These are phyloP conservation scores for Leishmania tropica DNA, from an alignment of 208 protist genomes.

Conservation along the genomic window DNA sequence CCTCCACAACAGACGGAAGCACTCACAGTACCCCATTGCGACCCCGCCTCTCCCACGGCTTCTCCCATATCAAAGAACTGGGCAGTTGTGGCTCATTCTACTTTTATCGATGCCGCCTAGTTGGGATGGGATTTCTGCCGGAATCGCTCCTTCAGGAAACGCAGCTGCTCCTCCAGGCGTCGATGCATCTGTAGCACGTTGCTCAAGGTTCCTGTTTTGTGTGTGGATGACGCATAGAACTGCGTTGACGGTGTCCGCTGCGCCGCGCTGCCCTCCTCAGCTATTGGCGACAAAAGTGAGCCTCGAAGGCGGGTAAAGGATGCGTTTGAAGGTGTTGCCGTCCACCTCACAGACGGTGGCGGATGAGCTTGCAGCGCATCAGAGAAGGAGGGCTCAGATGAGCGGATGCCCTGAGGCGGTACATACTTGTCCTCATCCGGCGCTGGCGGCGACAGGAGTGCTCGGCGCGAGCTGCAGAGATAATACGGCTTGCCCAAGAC, in stretches of 20 bases:
- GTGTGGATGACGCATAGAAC: background rate
- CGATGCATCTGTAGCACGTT: conserved; percentile 23
- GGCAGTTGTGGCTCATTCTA: no score
- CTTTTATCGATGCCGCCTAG: background rate
- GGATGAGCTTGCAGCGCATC: background rate
- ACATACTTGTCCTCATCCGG: background rate
- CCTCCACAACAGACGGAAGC: background rate
- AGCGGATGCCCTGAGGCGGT: background rate
- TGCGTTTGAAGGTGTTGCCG: background rate
- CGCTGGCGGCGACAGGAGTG: conserved; percentile 6
- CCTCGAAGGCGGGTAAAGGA: conserved; percentile 7
- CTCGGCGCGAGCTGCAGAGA: background rate
- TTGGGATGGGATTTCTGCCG: background rate
- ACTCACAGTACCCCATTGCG: background rate
- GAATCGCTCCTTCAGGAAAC: conserved; percentile 25
- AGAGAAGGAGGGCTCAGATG: background rate
- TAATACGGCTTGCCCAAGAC: background rate
- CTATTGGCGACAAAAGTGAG: conserved; percentile 11
- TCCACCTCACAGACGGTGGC: background rate
- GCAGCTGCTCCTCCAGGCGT: conserved; percentile 21
- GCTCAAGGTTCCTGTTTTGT: background rate
- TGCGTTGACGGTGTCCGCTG: background rate
- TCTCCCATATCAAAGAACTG: background rate
- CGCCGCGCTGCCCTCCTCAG: conserved; percentile 2
- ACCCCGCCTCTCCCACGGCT: background rate